These are phyloP conservation scores for Elymus sibiricus DNA, from an alignment of 176 grass and related monocot species.

Conservation along the genomic window DNA sequence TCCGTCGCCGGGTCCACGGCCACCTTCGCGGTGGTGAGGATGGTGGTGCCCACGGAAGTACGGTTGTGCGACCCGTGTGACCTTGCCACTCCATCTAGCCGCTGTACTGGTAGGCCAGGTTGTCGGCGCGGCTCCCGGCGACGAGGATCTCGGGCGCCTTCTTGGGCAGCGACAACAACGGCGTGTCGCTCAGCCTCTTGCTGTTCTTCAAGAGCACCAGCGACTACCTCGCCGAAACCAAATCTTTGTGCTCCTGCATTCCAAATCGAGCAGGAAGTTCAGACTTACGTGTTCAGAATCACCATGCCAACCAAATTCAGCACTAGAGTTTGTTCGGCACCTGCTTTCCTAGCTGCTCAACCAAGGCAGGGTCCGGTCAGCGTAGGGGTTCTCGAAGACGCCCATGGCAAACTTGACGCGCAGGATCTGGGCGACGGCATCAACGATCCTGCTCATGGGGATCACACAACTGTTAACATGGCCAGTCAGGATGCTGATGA, in stretches of 20 bases:
- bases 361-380: conserved; percentile 45
- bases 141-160: conserved; percentile 81
- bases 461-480: conserved; percentile 64
- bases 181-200: conserved; percentile 31
- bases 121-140: no score
- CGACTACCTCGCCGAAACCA: conserved; percentile 73
- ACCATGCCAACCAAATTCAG: background rate
- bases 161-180: conserved; percentile 73
- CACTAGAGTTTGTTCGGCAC: background rate
- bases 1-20: conserved; percentile 74
- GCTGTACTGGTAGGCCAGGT: conserved; percentile 87
- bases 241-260: conserved; percentile 63
- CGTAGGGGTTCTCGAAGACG: conserved; percentile 76
- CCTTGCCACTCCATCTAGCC: conserved; percentile 93
- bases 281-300: background rate
- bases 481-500: conserved; percentile 65
- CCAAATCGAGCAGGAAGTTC: background rate
- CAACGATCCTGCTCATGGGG: conserved; percentile 83
- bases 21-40: conserved; percentile 68
- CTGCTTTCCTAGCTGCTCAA: conserved; percentile 69
- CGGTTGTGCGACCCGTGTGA: conserved; percentile 22
- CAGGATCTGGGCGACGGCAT: conserved; percentile 73
- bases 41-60: conserved; percentile 75
- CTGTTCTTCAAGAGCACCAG: conserved; percentile 88
- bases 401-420: conserved; percentile 86